These are phyloP conservation scores for Candida boidinii DNA, from an alignment of 805 yeast species.

Conservation along the genomic window DNA sequence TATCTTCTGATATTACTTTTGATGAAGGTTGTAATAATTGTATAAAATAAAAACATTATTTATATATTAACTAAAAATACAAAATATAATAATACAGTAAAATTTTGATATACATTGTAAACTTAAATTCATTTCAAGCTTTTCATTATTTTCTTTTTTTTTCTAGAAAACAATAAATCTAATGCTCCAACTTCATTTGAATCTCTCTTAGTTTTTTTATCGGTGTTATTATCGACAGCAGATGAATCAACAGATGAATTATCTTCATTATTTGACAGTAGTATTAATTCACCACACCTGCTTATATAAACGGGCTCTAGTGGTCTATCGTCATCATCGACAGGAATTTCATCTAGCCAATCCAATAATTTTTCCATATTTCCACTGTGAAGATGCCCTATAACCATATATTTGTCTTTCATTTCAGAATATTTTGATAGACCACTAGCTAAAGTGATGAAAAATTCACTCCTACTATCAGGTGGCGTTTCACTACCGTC, in stretches of 20 bases:
- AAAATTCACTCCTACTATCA: conserved; percentile 12
- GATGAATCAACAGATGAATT: not conserved
- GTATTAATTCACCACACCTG: conserved; percentile 16
- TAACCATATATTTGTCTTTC: conserved; percentile 10
- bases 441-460: conserved; percentile 15
- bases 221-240: not conserved
- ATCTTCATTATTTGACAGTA: not conserved
- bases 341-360: conserved; percentile 10
- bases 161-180: conserved; percentile 14
- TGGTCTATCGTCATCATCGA: conserved; percentile 12
- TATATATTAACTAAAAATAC: too few relatives aligned
- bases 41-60: too few relatives aligned
- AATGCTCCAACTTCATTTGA: conserved; percentile 10
- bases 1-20: too few relatives aligned
- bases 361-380: conserved; percentile 3
- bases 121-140: too few relatives aligned
- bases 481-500: not conserved
- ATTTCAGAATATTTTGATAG: conserved; percentile 9
- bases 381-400: conserved; percentile 14
- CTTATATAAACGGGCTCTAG: conserved; percentile 10
- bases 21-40: not conserved
- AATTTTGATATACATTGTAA: too few relatives aligned
- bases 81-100: too few relatives aligned
- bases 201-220: not conserved
- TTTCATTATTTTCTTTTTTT: too few relatives aligned